These are phyloP conservation scores for Pythium myriotylum DNA, from an alignment of 352 stramenopile genomes.

Conservation along the genomic window DNA sequence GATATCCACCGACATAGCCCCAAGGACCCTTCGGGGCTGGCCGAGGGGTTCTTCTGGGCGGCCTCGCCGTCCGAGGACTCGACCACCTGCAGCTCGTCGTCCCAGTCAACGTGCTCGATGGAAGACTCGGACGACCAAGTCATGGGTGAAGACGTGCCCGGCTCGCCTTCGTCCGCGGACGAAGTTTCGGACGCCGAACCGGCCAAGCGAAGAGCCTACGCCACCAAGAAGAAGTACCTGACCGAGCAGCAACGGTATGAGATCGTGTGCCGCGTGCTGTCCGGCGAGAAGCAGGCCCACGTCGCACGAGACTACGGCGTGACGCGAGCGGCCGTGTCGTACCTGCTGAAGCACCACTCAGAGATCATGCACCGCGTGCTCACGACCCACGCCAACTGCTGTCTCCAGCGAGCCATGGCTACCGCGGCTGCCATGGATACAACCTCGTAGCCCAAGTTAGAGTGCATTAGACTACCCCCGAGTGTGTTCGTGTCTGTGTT, in stretches of 20 bases:
- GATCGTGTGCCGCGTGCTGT: conserved; percentile 57
- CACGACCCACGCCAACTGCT: conserved; percentile 18
- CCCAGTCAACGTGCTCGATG: neutral
- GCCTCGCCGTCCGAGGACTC: neutral
- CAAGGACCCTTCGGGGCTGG: neutral
- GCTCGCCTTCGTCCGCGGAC: neutral
- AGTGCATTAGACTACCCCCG: too few species aligned
- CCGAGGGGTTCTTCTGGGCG: neutral
- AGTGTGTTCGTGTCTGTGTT: too few species aligned
- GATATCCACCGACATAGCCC: conserved; percentile 9
- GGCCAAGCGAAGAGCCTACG: conserved; percentile 1
- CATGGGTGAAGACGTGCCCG: neutral
- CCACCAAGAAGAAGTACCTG: conserved; percentile 16
- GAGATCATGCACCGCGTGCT: conserved; percentile 22
- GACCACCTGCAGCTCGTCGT: neutral
- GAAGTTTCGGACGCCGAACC: neutral
- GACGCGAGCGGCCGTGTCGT: conserved; percentile 44
- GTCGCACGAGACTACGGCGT: conserved; percentile 67
- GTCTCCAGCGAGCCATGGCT: conserved; percentile 9
- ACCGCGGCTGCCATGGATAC: conserved; percentile 2
- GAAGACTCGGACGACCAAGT: conserved; percentile 8
- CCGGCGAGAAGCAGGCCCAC: conserved; percentile 62
- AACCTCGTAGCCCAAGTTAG: conserved; percentile 24
- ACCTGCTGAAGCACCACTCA: conserved; percentile 20
- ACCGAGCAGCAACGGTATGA: conserved; percentile 48